Percentiles rank a stretch among this genome's conserved stretches.
Evolutionary conservation across 345 rosid species (phyloP).

Genomic region (Eucalyptus cladocalyx): DNA sequence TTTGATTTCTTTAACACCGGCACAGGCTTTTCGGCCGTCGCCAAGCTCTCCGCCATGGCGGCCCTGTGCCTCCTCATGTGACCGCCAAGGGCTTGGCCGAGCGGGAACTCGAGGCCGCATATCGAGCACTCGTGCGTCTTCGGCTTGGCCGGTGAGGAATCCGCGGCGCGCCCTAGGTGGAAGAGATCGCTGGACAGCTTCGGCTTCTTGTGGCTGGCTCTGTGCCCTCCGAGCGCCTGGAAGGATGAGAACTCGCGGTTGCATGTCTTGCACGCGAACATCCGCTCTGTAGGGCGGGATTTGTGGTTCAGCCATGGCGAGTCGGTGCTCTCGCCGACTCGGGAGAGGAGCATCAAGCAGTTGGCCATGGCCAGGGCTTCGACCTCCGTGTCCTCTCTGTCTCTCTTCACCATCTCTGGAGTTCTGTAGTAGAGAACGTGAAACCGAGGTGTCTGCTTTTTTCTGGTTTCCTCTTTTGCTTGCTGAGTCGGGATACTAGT

Average conservation of each 20-base stretch:
- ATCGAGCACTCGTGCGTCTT: slow-evolving; percentile 81
- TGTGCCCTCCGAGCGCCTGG: slow-evolving; percentile 90
- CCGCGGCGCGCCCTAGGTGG: background rate
- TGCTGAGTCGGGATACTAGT: background rate
- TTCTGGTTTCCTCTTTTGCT: background rate
- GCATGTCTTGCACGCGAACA: slow-evolving; percentile 82
- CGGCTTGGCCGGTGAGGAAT: slow-evolving; percentile 29
- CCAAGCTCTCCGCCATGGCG: background rate
- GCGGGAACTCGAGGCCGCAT: slow-evolving; percentile 68
- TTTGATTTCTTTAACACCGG: slow-evolving; percentile 56
- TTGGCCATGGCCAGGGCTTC: slow-evolving; percentile 30
- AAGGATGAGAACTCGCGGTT: slow-evolving; percentile 61
- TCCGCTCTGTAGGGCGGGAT: slow-evolving; percentile 6
- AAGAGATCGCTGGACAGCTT: slow-evolving; percentile 5
- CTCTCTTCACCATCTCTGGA: slow-evolving; percentile 28
- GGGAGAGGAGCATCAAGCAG: slow-evolving; percentile 63
- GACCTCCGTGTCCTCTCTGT: slow-evolving; percentile 11
- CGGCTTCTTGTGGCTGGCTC: slow-evolving; percentile 81
- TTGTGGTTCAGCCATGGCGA: background rate
- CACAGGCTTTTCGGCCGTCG: background rate
- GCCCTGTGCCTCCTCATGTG: slow-evolving; percentile 88
- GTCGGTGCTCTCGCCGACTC: slow-evolving; percentile 18
- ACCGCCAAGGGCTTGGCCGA: slow-evolving; percentile 94
- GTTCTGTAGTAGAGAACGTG: background rate
- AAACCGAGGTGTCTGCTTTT: background rate